Evolutionary conservation across 1,139 yeast species (phyloP).

Genomic region (Pichia sp.): DNA sequence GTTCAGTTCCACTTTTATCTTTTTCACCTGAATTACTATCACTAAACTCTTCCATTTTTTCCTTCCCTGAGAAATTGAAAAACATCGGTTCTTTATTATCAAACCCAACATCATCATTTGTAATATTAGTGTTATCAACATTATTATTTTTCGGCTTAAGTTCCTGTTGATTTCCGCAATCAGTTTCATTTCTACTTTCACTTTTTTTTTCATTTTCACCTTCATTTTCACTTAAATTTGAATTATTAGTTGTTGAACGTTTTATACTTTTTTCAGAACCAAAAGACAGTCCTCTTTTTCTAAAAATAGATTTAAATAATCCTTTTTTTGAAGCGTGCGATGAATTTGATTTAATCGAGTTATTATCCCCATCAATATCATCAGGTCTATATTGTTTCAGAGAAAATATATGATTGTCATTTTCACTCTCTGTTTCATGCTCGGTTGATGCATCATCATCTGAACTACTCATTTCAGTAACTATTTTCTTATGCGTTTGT

Average conservation of each 20-base stretch:
- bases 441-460: slow-evolving; percentile 26
- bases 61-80: not conserved
- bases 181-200: not conserved
- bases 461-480: slow-evolving; percentile 11
- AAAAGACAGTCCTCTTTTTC: slow-evolving; percentile 11
- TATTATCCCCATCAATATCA: slow-evolving; percentile 1
- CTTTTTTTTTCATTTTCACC: not conserved
- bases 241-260: slow-evolving; percentile 1
- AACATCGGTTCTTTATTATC: not conserved
- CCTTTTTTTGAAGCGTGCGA: slow-evolving; percentile 4
- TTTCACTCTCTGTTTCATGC: slow-evolving; percentile 13
- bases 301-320: slow-evolving; percentile 6
- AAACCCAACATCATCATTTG: not conserved
- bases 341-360: slow-evolving; percentile 3
- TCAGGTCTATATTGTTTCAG: not conserved
- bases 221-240: not conserved
- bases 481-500: slow-evolving; percentile 1
- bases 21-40: not conserved
- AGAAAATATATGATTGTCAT: not conserved
- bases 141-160: not conserved
- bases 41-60: not conserved
- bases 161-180: not conserved
- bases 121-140: not conserved
- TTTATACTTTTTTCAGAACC: slow-evolving; percentile 9
- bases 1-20: not conserved